Percentiles rank a stretch among this genome's conserved stretches.
phyloP scores from a whole-genome alignment of 257 asterid genomes.

The Solanum ossicruentum region DNA sequence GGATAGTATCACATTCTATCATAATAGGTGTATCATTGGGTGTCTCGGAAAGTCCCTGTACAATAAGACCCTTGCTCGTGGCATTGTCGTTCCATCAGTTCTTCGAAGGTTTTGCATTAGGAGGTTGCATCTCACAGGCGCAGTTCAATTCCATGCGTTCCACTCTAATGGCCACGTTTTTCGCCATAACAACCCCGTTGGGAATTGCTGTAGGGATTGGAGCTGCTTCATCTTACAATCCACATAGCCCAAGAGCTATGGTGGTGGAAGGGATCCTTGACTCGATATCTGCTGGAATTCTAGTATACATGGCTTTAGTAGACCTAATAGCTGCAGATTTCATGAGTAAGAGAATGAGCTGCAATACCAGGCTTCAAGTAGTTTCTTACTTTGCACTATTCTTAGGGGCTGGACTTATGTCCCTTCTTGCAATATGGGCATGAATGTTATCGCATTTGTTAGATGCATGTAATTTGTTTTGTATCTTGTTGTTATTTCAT shows the following conservation, averaged over 20 bases:
- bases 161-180: slow-evolving; percentile 71
- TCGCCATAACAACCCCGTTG: slow-evolving; percentile 73
- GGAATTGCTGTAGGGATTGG: slow-evolving; percentile 68
- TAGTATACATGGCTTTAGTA: slow-evolving; percentile 87
- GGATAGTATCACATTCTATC: slow-evolving; percentile 88
- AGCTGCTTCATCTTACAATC: slow-evolving; percentile 53
- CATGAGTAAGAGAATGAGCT: slow-evolving; percentile 90
- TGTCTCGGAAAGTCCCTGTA: slow-evolving; percentile 83
- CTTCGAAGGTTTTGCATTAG: slow-evolving; percentile 90
- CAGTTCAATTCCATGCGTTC: slow-evolving; percentile 41
- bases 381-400: slow-evolving; percentile 64
- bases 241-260: slow-evolving; percentile 66
- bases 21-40: slow-evolving; percentile 88
- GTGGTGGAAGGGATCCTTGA: slow-evolving; percentile 63
- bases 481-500: not conserved
- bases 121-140: slow-evolving; percentile 95
- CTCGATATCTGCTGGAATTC: slow-evolving; percentile 84
- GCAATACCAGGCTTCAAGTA: slow-evolving; percentile 69
- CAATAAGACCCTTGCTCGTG: slow-evolving; percentile 72
- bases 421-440: slow-evolving; percentile 77
- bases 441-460: not conserved
- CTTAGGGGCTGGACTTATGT: slow-evolving; percentile 79
- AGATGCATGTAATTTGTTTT: not conserved
- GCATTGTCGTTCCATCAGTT: slow-evolving; percentile 87
- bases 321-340: slow-evolving; percentile 91